Base-by-base conservation (phyloP, 129 eudicot species). In the Sambucus nigra region DNA sequence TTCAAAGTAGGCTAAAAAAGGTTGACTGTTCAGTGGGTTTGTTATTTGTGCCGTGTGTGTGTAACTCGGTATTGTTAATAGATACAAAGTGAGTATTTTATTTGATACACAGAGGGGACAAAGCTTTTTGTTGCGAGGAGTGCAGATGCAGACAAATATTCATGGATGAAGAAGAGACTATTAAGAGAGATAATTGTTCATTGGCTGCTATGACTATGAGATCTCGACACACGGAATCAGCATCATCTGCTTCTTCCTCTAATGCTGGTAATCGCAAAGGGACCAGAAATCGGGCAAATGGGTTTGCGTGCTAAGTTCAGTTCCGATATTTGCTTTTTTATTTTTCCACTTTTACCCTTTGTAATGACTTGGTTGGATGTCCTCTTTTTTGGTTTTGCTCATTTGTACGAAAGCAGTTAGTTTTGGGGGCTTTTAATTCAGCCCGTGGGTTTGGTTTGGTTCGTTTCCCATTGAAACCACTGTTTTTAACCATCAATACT, bases 71-170 rank as follows among this genome's bases (percentile, higher is more conserved):
- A n/a, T n/a, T n/a, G n/a, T n/a, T n/a, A n/a, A 35, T 35, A 35
- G 13, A 35, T 35, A 35, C 13, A 35, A 7, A 4, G 4, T 29
- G 35, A 29, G 4, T 29, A 3, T 29, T 29, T 29, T 29, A 3
- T 29, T 29, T 4, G 4, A 7, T 35, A 5, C 1, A 31, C 72
- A 78, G 86, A 31, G 86, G 86, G 64, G 81, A 79, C 72, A 74
- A 21, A 38, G 77, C 69, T 4, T 79, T 79, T 27, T 79, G 86
- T 23, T 73, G 78, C 55, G 78, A 35, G 66, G 86, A 79, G 65
- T 79, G 86, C 74, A 73, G 86, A 62, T 69, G 60, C 69, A 69
- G 54, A 66, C 81, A 74, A 54, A 79, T 79, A 5, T 39, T 17
- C 7, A 73, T 79, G 75, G 86, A 79, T 42, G 86, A 79, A 53